A percentile compares a stretch with the other conserved stretches of the same genome.
These are phyloP conservation scores for Bipolaris gigantea DNA, from an alignment of 2,329 filamentous ascomycete species.

Conservation along the genomic window DNA sequence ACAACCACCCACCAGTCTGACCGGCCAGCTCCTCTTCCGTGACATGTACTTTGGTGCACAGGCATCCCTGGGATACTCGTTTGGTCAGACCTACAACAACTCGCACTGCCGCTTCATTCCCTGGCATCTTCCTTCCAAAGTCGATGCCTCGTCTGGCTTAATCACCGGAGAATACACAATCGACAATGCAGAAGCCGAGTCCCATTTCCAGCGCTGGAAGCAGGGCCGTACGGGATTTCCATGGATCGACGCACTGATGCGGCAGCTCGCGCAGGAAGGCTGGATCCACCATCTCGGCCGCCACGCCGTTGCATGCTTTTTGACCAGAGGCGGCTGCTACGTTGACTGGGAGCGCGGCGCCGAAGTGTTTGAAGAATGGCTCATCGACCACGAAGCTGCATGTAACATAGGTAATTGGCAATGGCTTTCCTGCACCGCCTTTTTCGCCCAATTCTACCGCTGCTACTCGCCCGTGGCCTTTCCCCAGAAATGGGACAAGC, in stretches of 20 bases:
- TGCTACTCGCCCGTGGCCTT: conserved; percentile 73
- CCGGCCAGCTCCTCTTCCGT: conserved; percentile 73
- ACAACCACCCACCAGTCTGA: conserved; percentile 67
- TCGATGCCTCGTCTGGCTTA: conserved; percentile 48
- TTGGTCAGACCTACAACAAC: conserved; percentile 68
- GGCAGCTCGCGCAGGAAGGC: conserved; percentile 69
- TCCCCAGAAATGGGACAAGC: conserved; percentile 73
- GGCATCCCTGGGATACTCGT: conserved; percentile 65
- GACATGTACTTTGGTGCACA: conserved; percentile 86
- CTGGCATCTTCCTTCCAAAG: conserved; percentile 72
- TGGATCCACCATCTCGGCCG: conserved; percentile 81
- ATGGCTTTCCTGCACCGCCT: conserved; percentile 75
- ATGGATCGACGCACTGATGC: conserved; percentile 80
- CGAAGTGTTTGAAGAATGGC: conserved; percentile 75
- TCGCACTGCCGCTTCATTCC: conserved; percentile 71
- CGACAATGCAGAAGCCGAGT: conserved; percentile 64
- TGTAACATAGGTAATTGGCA: conserved; percentile 79
- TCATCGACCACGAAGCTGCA: conserved; percentile 74
- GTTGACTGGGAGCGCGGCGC: conserved; percentile 77
- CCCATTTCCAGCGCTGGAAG: conserved; percentile 70
- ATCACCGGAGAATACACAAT: conserved; percentile 65
- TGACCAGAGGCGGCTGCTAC: conserved; percentile 79
- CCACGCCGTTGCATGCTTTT: conserved; percentile 77
- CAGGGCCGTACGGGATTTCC: conserved; percentile 72
- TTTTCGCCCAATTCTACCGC: conserved; percentile 72